Conservation (phyloP, 2,329 filamentous ascomycete species). For the Fusarium fracticaudum region DNA sequence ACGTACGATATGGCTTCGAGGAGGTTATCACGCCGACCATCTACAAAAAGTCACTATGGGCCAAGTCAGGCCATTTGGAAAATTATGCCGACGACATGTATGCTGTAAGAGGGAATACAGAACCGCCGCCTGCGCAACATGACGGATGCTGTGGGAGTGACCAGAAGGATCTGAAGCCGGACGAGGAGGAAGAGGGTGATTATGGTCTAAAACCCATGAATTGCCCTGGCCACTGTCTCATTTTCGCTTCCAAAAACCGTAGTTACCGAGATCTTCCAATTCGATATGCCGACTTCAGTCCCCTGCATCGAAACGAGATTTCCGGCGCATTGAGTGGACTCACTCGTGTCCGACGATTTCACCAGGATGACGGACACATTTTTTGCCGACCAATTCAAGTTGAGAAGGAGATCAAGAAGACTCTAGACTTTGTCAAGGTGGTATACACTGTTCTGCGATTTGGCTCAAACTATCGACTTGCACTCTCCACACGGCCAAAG, state of each 20-base stretch:
- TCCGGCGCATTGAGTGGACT: conserved; percentile 84
- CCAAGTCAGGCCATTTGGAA: conserved; percentile 85
- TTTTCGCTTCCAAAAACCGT: conserved; percentile 78
- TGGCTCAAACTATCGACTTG: conserved; percentile 74
- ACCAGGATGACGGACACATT: conserved; percentile 92
- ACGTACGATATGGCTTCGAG: conserved; percentile 84
- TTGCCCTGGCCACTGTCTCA: conserved; percentile 86
- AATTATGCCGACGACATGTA: conserved; percentile 96
- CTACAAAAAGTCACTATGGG: conserved; percentile 89
- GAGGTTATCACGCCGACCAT: conserved; percentile 92
- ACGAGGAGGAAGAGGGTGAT: conserved; percentile 72
- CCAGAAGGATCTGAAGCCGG: conserved; percentile 32
- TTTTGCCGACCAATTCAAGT: conserved; percentile 85
- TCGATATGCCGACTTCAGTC: conserved; percentile 87
- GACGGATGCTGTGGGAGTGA: conserved; percentile 48
- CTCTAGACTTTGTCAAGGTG: conserved; percentile 77
- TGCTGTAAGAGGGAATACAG: conserved; percentile 70
- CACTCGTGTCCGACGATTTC: conserved; percentile 85
- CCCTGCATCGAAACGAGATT: conserved; percentile 86
- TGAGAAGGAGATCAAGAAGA: conserved; percentile 75
- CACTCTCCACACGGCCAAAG: conserved; percentile 80
- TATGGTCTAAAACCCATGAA: conserved; percentile 95
- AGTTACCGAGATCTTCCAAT: conserved; percentile 85
- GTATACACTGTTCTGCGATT: conserved; percentile 77
- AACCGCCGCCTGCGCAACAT: conserved; percentile 15